These are phyloP conservation scores for Xylaria grammica DNA, from an alignment of 495 filamentous ascomycete species.

Conservation along the genomic window DNA sequence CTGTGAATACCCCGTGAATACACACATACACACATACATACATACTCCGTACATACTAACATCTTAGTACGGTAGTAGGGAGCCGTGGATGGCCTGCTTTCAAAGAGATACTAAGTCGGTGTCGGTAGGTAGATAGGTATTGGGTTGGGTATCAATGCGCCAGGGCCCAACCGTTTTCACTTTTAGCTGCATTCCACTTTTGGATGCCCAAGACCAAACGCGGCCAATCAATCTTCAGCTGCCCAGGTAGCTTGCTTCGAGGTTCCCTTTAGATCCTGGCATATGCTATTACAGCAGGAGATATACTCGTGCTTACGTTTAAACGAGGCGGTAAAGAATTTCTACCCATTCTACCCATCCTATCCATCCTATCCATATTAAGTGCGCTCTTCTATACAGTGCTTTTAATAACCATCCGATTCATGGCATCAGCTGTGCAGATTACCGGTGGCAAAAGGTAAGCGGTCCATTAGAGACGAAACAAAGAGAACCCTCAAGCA, in stretches of 20 bases:
- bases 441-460: neutral
- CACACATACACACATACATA: too few relatives aligned
- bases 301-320: constrained; percentile 13
- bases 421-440: constrained; percentile 2
- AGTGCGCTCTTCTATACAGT: neutral
- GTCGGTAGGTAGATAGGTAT: constrained; percentile 5
- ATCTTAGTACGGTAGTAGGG: neutral
- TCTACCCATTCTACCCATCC: too few relatives aligned
- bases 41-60: too few relatives aligned
- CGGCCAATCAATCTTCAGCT: constrained; percentile 24
- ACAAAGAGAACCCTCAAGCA: neutral
- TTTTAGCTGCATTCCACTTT: constrained; percentile 25
- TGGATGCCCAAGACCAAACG: constrained; percentile 35
- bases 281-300: constrained; percentile 6
- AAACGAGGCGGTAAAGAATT: constrained; percentile 12
- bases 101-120: constrained; percentile 14
- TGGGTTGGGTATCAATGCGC: constrained; percentile 45
- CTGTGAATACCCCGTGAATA: too few relatives aligned
- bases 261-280: constrained; percentile 6
- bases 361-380: neutral
- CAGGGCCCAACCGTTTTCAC: constrained; percentile 32
- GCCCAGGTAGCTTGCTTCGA: too few relatives aligned
- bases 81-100: constrained; percentile 29
- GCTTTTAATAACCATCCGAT: neutral
- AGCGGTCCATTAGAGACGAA: neutral